Base-by-base conservation (phyloP, 2,329 filamentous ascomycete genomes). In the Aspergillus pseudoviridinutans region DNA sequence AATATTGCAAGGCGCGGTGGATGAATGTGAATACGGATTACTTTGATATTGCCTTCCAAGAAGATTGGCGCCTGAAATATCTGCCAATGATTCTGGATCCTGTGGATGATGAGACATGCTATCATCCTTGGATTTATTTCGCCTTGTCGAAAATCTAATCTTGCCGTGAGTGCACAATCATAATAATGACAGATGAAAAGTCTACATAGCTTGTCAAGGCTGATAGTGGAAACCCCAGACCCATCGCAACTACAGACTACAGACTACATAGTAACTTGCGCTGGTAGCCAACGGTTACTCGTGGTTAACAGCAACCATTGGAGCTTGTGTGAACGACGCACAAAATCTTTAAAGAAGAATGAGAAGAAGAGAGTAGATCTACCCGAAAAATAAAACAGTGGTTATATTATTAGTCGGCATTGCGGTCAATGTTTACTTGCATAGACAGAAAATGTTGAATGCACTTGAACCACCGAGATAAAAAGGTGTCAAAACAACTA, bases 51-150 rank as follows among this genome's bases (percentile, higher is more conserved):
- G 60, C 53, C 17, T 32, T 66, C n/a, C 57, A 68, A 38, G 66
- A 71, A 50, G 70, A 75, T 60, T 75, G 71, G 69, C 52, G 60
- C 5, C 61, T 50, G 1, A 68, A 56, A 35, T 73, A 72, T 53
- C 55, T 76, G 51, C 71, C 69, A 32, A 42, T 58, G 46, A 62
- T 73, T 51, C n/a, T 74, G 28, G 66, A 72, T 53, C 54, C 57
- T 3, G 68, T 72, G 29, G 69, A 75, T 60, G 65, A 71, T 42
- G 66, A 71, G 60, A 64, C 55, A 44, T 61, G 54, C 49, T 73
- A 70, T 60, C 60, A 72, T 54, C 71, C 68, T 42, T 74, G 66
- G 68, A 62, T 74, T 17, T 67, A 65, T 55, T 72, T 74, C 64
- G 58, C 58, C 38, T 53, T 68, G 50, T 65, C 64, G n/a, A 24